These are phyloP conservation scores for Penium margaritaceum DNA, from an alignment of 139 green algal species.

Conservation along the genomic window DNA sequence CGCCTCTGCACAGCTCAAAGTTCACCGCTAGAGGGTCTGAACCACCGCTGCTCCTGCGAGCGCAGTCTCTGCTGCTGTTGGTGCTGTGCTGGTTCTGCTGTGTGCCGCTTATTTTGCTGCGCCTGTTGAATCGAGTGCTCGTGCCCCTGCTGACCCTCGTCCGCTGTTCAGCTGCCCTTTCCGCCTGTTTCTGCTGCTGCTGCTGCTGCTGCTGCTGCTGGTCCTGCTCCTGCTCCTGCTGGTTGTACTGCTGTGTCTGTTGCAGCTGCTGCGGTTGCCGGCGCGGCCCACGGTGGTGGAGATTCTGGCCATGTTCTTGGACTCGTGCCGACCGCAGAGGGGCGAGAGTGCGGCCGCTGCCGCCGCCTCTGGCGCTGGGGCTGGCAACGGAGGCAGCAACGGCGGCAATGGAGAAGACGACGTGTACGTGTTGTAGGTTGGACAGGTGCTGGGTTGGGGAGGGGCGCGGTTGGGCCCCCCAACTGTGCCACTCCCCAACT, in stretches of 20 bases:
- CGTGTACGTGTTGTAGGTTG: too few relatives aligned
- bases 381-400: too few relatives aligned
- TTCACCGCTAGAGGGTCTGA: too few relatives aligned
- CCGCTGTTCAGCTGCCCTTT: neutral
- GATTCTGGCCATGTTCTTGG: slow-evolving; percentile 16
- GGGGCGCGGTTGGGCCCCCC: too few relatives aligned
- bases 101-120: neutral
- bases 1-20: too few relatives aligned
- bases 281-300: slow-evolving; percentile 8
- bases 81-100: neutral
- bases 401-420: too few relatives aligned
- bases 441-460: too few relatives aligned
- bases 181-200: neutral
- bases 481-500: too few relatives aligned
- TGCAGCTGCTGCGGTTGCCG: slow-evolving; percentile 26
- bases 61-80: neutral
- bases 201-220: neutral
- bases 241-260: too few relatives aligned
- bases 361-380: too few relatives aligned
- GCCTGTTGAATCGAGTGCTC: neutral
- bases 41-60: neutral
- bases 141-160: neutral
- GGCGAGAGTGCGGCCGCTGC: too few relatives aligned
- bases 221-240: neutral
- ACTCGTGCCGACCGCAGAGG: neutral